Evolutionary conservation across 2,329 filamentous ascomycete genomes (phyloP).

Genomic region (Diaporthe sp.): DNA sequence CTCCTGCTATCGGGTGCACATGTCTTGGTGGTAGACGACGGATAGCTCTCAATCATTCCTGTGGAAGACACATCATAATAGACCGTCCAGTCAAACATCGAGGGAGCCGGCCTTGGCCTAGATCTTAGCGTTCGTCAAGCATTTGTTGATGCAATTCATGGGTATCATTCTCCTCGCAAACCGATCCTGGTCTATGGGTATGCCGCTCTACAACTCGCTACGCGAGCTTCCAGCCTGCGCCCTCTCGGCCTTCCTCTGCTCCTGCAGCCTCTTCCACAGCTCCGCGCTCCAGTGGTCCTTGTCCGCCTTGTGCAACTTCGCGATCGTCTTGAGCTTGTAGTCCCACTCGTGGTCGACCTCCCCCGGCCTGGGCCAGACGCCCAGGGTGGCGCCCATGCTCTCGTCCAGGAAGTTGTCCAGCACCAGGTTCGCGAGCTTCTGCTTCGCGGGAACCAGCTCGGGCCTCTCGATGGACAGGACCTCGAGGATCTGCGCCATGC

Average conservation of each 20-base stretch:
- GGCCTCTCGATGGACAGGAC: conserved; percentile 64
- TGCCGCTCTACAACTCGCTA: conserved; percentile 28
- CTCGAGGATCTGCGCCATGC: conserved; percentile 68
- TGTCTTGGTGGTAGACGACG: neutral
- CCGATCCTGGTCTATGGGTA: neutral
- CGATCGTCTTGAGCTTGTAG: conserved; percentile 62
- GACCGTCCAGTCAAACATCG: neutral
- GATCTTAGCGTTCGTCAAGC: neutral
- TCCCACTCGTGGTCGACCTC: conserved; percentile 68
- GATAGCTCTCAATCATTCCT: neutral
- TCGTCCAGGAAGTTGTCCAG: conserved; percentile 78
- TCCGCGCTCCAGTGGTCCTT: conserved; percentile 63
- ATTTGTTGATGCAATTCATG: neutral
- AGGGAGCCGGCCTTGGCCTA: neutral
- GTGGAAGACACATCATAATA: neutral
- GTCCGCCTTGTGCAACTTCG: conserved; percentile 54
- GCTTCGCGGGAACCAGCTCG: conserved; percentile 65
- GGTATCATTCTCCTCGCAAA: conserved; percentile 13
- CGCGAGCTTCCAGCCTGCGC: conserved; percentile 24
- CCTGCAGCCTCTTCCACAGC: conserved; percentile 54
- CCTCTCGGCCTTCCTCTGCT: conserved; percentile 44
- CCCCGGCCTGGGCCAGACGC: conserved; percentile 66
- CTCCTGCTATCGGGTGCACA: neutral
- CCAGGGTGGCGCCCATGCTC: conserved; percentile 71
- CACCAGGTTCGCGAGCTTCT: conserved; percentile 70